phyloP scores from a whole-genome alignment of 164 flowering plant genomes.

The Macadamia integrifolia region DNA sequence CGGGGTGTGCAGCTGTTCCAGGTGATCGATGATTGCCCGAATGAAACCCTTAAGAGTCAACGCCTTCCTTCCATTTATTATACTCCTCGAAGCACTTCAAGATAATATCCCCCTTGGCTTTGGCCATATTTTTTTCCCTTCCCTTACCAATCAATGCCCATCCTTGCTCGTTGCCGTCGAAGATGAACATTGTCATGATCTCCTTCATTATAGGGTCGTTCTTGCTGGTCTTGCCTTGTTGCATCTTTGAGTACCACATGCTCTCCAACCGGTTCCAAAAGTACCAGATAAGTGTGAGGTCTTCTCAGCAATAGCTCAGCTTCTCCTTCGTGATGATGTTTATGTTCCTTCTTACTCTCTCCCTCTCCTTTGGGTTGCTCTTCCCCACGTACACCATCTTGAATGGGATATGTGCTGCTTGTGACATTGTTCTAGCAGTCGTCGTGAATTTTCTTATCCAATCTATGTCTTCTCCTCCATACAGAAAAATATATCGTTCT shows the following conservation, averaged over 20 bases:
- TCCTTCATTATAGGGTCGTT: no score
- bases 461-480: slow-evolving; percentile 42
- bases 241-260: no score
- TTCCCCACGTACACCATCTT: slow-evolving; percentile 28
- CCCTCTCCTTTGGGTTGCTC: no score
- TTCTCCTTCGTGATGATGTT: no score
- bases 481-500: slow-evolving; percentile 28
- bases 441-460: slow-evolving; percentile 35
- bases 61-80: slow-evolving; percentile 27
- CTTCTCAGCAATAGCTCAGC: no score
- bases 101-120: slow-evolving; percentile 41
- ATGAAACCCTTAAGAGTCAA: slow-evolving; percentile 32
- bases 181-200: no score
- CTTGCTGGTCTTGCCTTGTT: no score
- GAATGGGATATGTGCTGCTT: slow-evolving; percentile 13
- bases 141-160: slow-evolving; percentile 17
- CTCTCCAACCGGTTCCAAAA: no score
- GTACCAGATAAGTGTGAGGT: no score
- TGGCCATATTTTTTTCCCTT: slow-evolving; percentile 40
- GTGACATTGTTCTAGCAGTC: slow-evolving; percentile 9
- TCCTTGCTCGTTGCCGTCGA: no score
- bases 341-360: no score
- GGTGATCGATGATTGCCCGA: slow-evolving; percentile 37
- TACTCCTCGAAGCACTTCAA: neutral
- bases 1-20: neutral